Percentiles rank a stretch among this genome's conserved stretches.
Conservation (phyloP, 2,329 filamentous ascomycete genomes). For the Pestalotiopsis sp. region DNA sequence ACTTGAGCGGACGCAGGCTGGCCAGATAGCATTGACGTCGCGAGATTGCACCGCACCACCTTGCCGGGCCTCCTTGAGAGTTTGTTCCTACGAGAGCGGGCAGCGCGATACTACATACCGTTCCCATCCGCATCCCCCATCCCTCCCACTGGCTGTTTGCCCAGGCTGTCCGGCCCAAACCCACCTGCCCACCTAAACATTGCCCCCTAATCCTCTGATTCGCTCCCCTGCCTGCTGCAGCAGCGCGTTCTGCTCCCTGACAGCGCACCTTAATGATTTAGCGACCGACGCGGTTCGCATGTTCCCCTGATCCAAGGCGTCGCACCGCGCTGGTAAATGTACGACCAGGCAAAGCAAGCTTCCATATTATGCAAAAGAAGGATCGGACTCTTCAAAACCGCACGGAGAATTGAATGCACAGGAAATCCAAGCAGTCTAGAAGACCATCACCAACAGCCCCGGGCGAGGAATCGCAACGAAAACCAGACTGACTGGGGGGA, state of each 20-base stretch:
- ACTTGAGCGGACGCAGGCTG: background rate
- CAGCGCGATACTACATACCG: no score
- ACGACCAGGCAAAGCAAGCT: background rate
- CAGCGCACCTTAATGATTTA: background rate
- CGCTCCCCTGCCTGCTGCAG: slow-evolving; percentile 6
- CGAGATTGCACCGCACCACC: background rate
- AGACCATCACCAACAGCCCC: background rate
- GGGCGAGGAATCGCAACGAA: background rate
- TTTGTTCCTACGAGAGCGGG: background rate
- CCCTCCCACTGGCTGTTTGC: background rate
- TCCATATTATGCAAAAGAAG: background rate
- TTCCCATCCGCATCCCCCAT: background rate
- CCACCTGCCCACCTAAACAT: slow-evolving; percentile 1
- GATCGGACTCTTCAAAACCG: background rate
- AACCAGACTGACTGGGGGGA: background rate
- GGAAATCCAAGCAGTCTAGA: background rate
- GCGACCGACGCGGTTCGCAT: background rate
- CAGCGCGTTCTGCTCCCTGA: background rate
- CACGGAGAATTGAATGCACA: background rate
- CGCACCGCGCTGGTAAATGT: background rate
- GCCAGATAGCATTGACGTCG: background rate
- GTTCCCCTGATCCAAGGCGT: background rate
- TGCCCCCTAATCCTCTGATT: slow-evolving; percentile 6
- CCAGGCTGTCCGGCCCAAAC: background rate
- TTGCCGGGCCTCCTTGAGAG: background rate